A percentile compares a stretch with the other conserved stretches of the same genome.
Conservation (phyloP, 75 land plant species). For the Picea glauca region DNA sequence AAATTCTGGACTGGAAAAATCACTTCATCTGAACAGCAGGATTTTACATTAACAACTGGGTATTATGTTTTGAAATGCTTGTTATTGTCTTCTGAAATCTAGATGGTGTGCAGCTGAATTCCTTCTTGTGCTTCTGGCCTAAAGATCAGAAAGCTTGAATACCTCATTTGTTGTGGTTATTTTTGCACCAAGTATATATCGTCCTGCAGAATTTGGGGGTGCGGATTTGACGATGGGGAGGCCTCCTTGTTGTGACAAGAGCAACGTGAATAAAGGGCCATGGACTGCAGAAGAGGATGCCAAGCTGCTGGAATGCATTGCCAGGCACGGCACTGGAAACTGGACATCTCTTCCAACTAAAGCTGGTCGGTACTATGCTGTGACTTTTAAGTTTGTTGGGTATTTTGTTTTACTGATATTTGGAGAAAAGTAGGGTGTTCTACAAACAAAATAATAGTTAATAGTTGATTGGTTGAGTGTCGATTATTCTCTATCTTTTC, state of each 20-base stretch:
- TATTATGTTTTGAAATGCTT: neutral
- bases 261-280: constrained; percentile 68
- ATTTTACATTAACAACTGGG: neutral
- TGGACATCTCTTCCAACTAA: constrained; percentile 82
- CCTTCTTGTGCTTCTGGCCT: neutral
- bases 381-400: neutral
- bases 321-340: constrained; percentile 78
- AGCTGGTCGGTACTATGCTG: constrained; percentile 43
- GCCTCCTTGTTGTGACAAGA: constrained; percentile 61
- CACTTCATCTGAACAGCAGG: neutral
- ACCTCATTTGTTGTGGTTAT: neutral
- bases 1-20: neutral
- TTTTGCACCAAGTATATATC: neutral
- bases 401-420: neutral
- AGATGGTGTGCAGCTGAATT: neutral
- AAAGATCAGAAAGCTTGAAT: neutral
- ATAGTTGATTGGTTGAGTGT: neutral
- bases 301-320: constrained; percentile 73
- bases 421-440: no score
- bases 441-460: no score
- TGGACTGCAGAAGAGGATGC: constrained; percentile 94
- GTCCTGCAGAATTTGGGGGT: no score
- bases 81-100: neutral
- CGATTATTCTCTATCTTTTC: no score
- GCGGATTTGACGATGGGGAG: constrained; percentile 32